Evolutionary conservation across 169 alveolate species (phyloP), one percentile per base, ranked within the genome.

Genomic region (Eimeria tenella): DNA sequence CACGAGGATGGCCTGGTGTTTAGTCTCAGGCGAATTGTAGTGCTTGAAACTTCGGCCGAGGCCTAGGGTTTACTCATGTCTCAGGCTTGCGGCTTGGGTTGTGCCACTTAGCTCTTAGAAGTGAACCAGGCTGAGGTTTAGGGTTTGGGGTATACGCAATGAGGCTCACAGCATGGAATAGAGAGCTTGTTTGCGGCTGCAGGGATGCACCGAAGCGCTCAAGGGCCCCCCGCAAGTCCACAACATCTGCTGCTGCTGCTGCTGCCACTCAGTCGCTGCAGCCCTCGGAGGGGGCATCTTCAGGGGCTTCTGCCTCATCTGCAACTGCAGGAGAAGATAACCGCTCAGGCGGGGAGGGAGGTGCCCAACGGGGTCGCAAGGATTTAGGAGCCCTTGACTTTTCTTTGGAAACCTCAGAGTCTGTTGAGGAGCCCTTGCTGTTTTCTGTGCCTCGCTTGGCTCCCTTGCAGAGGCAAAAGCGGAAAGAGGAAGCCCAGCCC

Each of bases 131-230:
- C 42, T 31, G 42, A 0, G 74, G 74, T 63, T 63, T 63, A 63
- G 74, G 31, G 74, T 63, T 63, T 15, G 21, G 74, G 74, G 74
- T 63, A 19, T 63, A 63, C 0, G 74, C 68, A 11, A 1, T 68
- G 68, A 13, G 68, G 68, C 68, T 58, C 68, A 58, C 21, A 17
- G 68, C 19, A 0, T 58, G 19, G 1, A 21, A 19, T 21, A 5
- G 9, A 10, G 77, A 3, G 50, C 19, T 68, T 68, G 1, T 21
- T 68, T 19, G 77, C 13, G 77, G 11, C 77, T 4, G 49, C 49
- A 71, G 82, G 82, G 82, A 71, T 5, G 52, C 55, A 21, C 50
- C 82, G n/a, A 71, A 71, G 82, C 82, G 82, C 6, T 13, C 50
- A 11, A 21, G 82, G 5, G 82, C 55, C 6, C 52, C 82, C 7